Evolutionary conservation across 164 flowering plant species (phyloP).

Genomic region (Aristolochia contorta): DNA sequence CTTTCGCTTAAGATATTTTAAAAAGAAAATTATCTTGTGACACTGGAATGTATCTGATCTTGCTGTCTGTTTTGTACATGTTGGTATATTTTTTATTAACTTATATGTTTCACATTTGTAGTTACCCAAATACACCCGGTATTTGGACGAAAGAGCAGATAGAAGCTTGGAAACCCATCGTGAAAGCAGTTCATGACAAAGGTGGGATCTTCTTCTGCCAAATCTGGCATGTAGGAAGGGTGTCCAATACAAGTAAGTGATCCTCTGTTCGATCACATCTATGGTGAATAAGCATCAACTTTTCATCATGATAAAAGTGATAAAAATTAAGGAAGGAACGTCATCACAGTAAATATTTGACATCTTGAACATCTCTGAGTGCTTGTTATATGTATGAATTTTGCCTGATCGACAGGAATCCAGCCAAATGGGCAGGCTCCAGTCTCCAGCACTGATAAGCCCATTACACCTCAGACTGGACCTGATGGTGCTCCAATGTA

Average conservation of each 20-base stretch:
- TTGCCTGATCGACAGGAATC: conserved; percentile 1
- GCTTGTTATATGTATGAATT: too few relatives aligned
- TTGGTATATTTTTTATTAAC: too few relatives aligned
- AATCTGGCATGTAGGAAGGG: conserved; percentile 27
- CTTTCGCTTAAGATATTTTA: too few relatives aligned
- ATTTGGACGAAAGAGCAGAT: conserved; percentile 27
- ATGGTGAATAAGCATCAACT: too few relatives aligned
- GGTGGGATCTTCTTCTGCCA: conserved; percentile 25
- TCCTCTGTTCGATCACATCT: too few relatives aligned
- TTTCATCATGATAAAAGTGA: too few relatives aligned
- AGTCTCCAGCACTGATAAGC: conserved; percentile 19
- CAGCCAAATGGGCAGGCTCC: conserved; percentile 57
- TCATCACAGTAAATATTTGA: too few relatives aligned
- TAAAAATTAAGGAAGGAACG: too few relatives aligned
- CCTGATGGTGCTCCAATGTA: conserved; percentile 20
- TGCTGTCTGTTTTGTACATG: too few relatives aligned
- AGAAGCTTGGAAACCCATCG: conserved; percentile 26
- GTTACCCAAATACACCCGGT: conserved; percentile 22
- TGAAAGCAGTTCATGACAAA: conserved; percentile 27
- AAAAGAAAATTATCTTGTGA: too few relatives aligned
- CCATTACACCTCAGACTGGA: conserved; percentile 14
- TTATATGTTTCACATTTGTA: conserved; percentile 1
- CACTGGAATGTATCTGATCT: too few relatives aligned
- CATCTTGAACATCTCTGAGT: too few relatives aligned
- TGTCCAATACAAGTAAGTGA: conserved; percentile 17